Conservation (phyloP, 768 basidiomycete genomes). For the Mycena amicta region DNA sequence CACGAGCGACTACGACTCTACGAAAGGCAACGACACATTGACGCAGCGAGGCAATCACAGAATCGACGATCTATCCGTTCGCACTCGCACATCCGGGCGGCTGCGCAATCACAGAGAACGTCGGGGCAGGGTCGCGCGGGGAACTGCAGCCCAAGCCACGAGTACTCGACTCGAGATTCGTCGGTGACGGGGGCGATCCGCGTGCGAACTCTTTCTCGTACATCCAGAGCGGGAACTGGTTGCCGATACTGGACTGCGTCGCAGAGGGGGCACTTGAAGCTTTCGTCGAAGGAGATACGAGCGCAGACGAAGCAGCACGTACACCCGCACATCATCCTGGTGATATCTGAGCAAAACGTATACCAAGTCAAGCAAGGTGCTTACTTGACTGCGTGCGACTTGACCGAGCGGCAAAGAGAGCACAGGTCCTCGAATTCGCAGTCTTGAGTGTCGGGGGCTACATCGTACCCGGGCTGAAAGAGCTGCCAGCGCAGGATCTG, state of each 20-base stretch:
- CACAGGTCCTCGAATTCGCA: not conserved
- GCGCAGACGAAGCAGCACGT: not conserved
- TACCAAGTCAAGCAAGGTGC: not conserved
- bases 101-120: not conserved
- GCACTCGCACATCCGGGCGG: not conserved
- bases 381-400: not conserved
- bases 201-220: not conserved
- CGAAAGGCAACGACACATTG: not conserved
- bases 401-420: not conserved
- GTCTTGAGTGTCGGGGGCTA: not conserved
- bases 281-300: not conserved
- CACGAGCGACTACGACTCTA: not conserved
- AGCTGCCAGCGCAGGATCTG: not conserved
- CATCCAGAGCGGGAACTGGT: not conserved
- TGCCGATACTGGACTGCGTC: not conserved
- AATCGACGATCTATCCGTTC: not conserved
- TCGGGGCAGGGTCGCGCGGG: not conserved
- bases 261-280: not conserved
- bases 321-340: not conserved
- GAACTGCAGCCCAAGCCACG: not conserved
- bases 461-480: not conserved
- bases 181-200: not conserved
- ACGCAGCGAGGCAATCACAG: not conserved
- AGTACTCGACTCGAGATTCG: not conserved
- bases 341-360: not conserved